Conservation (phyloP, 1,284 basidiomycete species). For the Sutorius eximius region DNA sequence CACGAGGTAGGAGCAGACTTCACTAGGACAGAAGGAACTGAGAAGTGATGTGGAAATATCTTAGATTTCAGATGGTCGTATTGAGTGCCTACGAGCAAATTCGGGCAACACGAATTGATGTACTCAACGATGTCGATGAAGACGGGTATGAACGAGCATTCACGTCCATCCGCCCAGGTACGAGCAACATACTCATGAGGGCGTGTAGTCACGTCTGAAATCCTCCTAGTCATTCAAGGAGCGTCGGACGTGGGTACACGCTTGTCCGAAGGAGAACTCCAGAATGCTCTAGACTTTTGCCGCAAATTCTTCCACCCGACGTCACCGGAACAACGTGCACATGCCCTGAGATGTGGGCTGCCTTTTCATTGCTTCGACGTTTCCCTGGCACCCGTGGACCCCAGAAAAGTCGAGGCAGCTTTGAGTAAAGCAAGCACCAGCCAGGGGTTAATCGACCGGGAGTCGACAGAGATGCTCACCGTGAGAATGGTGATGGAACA, state of each 20-base stretch:
- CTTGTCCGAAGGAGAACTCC: constrained; percentile 68
- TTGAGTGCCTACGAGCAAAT: constrained; percentile 66
- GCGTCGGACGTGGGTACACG: constrained; percentile 68
- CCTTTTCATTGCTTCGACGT: constrained; percentile 47
- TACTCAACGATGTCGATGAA: constrained; percentile 55
- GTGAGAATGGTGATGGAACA: constrained; percentile 50
- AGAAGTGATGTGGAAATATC: neutral
- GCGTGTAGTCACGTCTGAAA: neutral
- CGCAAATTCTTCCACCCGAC: constrained; percentile 59
- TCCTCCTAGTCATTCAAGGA: constrained; percentile 67
- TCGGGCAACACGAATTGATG: constrained; percentile 44
- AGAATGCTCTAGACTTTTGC: constrained; percentile 62
- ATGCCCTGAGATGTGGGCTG: constrained; percentile 14
- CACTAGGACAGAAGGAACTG: neutral
- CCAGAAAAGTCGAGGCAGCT: constrained; percentile 39
- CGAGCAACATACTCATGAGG: neutral
- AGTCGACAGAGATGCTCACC: constrained; percentile 34
- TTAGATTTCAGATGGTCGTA: constrained; percentile 61
- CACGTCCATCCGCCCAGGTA: constrained; percentile 53
- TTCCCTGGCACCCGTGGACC: constrained; percentile 45
- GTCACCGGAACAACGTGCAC: constrained; percentile 48
- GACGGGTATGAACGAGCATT: constrained; percentile 63
- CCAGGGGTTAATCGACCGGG: neutral
- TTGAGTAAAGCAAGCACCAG: constrained; percentile 10
- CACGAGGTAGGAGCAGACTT: constrained; percentile 43